phyloP scores from a whole-genome alignment of 805 yeast species.

The Ogataea philodendri region DNA sequence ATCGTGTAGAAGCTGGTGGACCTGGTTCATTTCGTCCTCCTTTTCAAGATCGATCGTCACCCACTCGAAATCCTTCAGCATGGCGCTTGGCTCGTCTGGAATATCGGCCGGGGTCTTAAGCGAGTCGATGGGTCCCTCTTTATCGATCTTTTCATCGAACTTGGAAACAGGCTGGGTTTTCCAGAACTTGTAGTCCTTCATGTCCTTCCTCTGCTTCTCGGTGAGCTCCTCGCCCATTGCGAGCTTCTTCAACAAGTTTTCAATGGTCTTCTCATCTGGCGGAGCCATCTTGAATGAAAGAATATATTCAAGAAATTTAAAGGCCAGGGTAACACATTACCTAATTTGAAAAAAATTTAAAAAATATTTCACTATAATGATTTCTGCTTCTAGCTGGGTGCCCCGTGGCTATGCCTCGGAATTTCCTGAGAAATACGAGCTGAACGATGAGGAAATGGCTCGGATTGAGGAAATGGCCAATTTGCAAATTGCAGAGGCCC shows the following conservation, averaged over 20 bases:
- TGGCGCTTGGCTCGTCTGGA: constrained; percentile 64
- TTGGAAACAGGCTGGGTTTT: constrained; percentile 92
- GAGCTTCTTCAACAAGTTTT: constrained; percentile 56
- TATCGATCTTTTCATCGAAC: constrained; percentile 61
- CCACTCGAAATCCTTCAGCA: constrained; percentile 88
- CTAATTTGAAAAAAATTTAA: constrained; percentile 5
- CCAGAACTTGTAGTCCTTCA: constrained; percentile 96
- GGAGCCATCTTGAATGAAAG: constrained; percentile 9
- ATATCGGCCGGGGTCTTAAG: constrained; percentile 69
- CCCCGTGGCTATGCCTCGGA: constrained; percentile 95
- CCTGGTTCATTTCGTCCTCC: constrained; percentile 62
- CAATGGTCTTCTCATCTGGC: constrained; percentile 40
- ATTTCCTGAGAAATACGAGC: constrained; percentile 83
- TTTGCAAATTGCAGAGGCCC: constrained; percentile 75
- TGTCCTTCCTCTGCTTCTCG: constrained; percentile 62
- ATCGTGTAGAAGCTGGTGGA: constrained; percentile 75
- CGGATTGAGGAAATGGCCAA: constrained; percentile 84
- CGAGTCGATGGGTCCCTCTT: constrained; percentile 81
- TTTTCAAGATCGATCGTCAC: constrained; percentile 64
- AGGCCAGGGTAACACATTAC: constrained; percentile 10
- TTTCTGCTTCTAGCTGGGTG: constrained; percentile 92
- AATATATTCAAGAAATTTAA: background rate
- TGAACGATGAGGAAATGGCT: constrained; percentile 90
- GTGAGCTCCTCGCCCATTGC: constrained; percentile 53
- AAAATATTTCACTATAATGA: constrained; percentile 47